A percentile compares a stretch with the other conserved stretches of the same genome.
Evolutionary conservation across 805 yeast genomes (phyloP).

Genomic region (Candida broadrunensis): DNA sequence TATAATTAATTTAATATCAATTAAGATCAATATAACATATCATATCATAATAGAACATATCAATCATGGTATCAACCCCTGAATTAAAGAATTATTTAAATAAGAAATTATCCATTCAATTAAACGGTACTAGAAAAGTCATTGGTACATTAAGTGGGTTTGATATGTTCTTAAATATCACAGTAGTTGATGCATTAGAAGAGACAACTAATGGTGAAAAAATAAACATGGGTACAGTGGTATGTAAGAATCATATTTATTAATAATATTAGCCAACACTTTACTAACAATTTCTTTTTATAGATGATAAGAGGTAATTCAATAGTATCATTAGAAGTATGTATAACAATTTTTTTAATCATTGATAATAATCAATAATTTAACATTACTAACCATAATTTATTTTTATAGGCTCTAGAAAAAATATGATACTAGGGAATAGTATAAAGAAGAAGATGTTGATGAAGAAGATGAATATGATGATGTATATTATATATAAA

Average conservation of each 20-base stretch:
- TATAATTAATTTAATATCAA: no score
- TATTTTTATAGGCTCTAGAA: constrained; percentile 27
- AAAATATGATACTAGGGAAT: constrained; percentile 20
- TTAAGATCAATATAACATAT: no score
- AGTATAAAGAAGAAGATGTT: no score
- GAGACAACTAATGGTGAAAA: constrained; percentile 48
- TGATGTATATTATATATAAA: no score
- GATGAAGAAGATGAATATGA: no score
- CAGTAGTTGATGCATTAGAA: constrained; percentile 70
- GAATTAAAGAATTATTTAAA: constrained; percentile 70
- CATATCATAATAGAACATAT: no score
- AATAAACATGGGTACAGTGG: constrained; percentile 63
- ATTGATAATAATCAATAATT: neutral
- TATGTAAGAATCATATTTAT: constrained; percentile 15
- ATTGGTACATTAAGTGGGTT: constrained; percentile 84
- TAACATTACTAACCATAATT: constrained; percentile 19
- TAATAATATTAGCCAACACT: neutral
- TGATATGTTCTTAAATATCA: constrained; percentile 76
- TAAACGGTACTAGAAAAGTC: constrained; percentile 76
- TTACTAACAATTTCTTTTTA: constrained; percentile 14
- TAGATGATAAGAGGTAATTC: constrained; percentile 73
- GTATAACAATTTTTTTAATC: constrained; percentile 14
- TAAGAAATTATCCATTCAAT: constrained; percentile 66
- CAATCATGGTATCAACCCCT: constrained; percentile 57
- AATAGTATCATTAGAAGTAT: constrained; percentile 67